These are phyloP conservation scores for Venturia oleaginea DNA, from an alignment of 2,329 filamentous ascomycete genomes.

Conservation along the genomic window DNA sequence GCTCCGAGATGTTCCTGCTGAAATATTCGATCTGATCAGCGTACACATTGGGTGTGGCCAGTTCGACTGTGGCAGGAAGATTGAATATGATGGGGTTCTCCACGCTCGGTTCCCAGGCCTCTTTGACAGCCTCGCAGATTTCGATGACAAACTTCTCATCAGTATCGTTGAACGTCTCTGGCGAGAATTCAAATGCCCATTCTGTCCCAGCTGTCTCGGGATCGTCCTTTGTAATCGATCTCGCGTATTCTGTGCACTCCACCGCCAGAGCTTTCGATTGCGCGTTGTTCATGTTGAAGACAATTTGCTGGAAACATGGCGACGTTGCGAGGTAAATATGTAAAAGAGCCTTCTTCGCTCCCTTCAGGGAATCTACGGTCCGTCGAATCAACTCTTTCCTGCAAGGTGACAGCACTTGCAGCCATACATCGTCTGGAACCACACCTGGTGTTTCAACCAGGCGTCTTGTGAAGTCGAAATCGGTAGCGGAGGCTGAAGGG, in stretches of 20 bases:
- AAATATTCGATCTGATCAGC: constrained; percentile 97
- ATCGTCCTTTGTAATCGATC: constrained; percentile 80
- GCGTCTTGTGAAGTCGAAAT: constrained; percentile 88
- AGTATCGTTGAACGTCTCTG: constrained; percentile 82
- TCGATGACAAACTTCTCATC: constrained; percentile 71
- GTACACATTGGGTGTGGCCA: constrained; percentile 90
- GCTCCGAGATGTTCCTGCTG: constrained; percentile 71
- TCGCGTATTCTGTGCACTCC: constrained; percentile 74
- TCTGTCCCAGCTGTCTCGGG: constrained; percentile 47
- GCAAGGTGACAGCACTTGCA: constrained; percentile 89
- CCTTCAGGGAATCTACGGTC: constrained; percentile 80
- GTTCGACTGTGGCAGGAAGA: constrained; percentile 89
- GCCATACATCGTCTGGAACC: constrained; percentile 79
- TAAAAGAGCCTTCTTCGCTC: constrained; percentile 86
- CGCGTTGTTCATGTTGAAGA: constrained; percentile 80
- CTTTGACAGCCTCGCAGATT: constrained; percentile 89
- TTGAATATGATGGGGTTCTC: constrained; percentile 91
- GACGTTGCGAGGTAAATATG: constrained; percentile 95
- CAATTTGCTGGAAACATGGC: constrained; percentile 85
- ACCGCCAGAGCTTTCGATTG: constrained; percentile 75
- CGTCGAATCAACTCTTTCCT: constrained; percentile 81
- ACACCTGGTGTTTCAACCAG: constrained; percentile 76
- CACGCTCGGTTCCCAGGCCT: constrained; percentile 74
- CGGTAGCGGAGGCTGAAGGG: constrained; percentile 86
- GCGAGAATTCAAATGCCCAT: constrained; percentile 77